Conservation (phyloP, 176 grass and related monocot genomes). For the Zizania latifolia region DNA sequence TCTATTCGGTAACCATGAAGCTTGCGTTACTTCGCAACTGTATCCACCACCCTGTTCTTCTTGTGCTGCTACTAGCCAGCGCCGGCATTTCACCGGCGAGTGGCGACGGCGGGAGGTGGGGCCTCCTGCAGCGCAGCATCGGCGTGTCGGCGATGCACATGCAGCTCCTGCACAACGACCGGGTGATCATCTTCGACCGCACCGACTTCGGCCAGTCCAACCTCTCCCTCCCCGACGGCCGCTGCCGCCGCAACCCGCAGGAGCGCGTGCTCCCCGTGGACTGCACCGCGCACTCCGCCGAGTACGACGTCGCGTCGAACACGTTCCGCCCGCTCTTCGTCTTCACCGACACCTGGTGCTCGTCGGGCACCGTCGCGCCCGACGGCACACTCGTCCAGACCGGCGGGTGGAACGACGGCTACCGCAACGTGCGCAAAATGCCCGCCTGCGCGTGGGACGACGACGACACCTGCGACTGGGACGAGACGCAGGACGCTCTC, state of each 20-base stretch:
- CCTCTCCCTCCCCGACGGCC: constrained; percentile 54
- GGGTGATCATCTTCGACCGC: constrained; percentile 69
- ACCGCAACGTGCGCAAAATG: constrained; percentile 54
- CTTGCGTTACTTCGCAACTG: neutral
- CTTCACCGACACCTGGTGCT: constrained; percentile 85
- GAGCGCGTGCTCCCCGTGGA: constrained; percentile 43
- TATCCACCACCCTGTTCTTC: neutral
- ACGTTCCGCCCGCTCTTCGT: constrained; percentile 40
- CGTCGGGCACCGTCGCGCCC: constrained; percentile 59
- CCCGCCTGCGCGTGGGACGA: constrained; percentile 13
- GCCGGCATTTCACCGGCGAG: neutral
- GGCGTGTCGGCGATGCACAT: constrained; percentile 94
- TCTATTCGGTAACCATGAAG: constrained; percentile 1
- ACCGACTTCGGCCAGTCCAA: constrained; percentile 73
- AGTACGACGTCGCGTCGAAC: constrained; percentile 52
- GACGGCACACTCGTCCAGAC: constrained; percentile 75
- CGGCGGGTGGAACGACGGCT: constrained; percentile 71
- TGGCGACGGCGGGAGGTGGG: constrained; percentile 48
- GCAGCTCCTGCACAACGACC: constrained; percentile 82
- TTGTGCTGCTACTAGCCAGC: constrained; percentile 11
- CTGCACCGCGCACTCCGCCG: constrained; percentile 72
- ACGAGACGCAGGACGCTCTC: constrained; percentile 54
- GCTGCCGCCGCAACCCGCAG: constrained; percentile 52
- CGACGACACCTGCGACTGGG: constrained; percentile 48
- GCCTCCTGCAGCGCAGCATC: constrained; percentile 62